Base-by-base conservation (phyloP, 163 green algal species). In the Chlorella variabilis region DNA sequence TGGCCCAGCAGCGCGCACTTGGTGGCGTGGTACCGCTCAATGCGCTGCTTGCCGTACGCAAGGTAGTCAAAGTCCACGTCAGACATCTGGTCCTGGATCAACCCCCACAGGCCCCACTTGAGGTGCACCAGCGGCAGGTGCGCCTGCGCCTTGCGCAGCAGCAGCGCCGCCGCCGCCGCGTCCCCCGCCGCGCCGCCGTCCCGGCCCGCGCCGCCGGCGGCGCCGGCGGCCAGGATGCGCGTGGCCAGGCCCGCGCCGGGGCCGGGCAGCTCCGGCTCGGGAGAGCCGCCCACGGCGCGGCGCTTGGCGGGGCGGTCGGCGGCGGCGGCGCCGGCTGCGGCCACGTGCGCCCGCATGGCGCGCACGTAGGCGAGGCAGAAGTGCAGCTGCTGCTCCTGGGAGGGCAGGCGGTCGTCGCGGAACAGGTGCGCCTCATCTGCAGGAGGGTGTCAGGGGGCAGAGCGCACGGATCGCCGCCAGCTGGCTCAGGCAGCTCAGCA, bases 51-150 rank as follows among this genome's bases (percentile, higher is more conserved):
- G 5, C 56, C 85, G 58, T 95, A 95, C 0, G 42, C 67, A 5
- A 76, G 15, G 76, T 91, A 96, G 48, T 96, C 85, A 82, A 94
- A 96, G 29, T 93, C 87, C 15, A 91, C 76, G 25, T 89, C 82
- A 7, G 84, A 87, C 27, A 77, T 34, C 31, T 59, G 56, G 42
- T 58, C n/a, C 71, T 92, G 91, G 18, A 96, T 91, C 36, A 94
- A 42, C 21, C 90, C 93, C 93, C 93, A 96, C 23, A 96, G 81
- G 27, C 83, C 89, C 93, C 93, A 96, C 39, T 88, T 80, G 18
- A 96, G 83, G 77, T 96, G 92, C 2, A 80, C 89, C 18, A 91
- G 61, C 4, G 84, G 74, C 42, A 91, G 63, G 80, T 91, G 94
- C 17, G 81, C 87, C 21, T 74, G 18, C 9, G 83, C 84, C 33